phyloP scores from a whole-genome alignment of 139 green algal genomes.

The Coccomyxa sp. region DNA sequence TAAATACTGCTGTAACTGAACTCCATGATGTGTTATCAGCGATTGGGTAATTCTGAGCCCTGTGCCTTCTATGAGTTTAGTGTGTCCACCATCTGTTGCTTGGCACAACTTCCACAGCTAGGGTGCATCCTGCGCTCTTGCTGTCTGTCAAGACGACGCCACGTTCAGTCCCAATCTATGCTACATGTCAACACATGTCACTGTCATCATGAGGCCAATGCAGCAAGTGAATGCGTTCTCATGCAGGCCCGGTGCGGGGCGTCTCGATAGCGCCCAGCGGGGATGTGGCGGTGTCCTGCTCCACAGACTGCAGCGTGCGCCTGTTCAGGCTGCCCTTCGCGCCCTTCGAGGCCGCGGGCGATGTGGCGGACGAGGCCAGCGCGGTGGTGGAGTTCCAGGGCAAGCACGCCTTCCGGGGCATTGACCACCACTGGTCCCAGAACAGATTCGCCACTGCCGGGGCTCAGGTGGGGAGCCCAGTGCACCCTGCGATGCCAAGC shows the following conservation, averaged over 20 bases:
- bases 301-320: slow-evolving; percentile 82
- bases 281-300: slow-evolving; percentile 68
- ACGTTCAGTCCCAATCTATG: too few species aligned
- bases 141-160: too few species aligned
- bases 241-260: slow-evolving; percentile 59
- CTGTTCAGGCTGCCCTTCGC: slow-evolving; percentile 73
- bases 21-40: neutral
- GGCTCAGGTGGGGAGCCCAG: slow-evolving; percentile 19
- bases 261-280: slow-evolving; percentile 77
- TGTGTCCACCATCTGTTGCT: too few species aligned
- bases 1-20: neutral
- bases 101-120: too few species aligned
- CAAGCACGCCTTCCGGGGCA: slow-evolving; percentile 33
- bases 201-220: too few species aligned
- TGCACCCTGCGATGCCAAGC: neutral
- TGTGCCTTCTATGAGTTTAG: too few species aligned
- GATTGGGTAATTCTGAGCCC: slow-evolving; percentile 6
- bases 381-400: slow-evolving; percentile 73
- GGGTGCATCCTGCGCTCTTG: too few species aligned
- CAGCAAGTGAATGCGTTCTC: too few species aligned
- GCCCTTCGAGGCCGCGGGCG: slow-evolving; percentile 57
- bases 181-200: too few species aligned
- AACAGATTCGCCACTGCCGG: slow-evolving; percentile 84
- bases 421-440: slow-evolving; percentile 85
- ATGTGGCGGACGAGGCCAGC: slow-evolving; percentile 44